Evolutionary conservation across 75 land plant genomes (phyloP).

Genomic region (Pinus albicaulis): DNA sequence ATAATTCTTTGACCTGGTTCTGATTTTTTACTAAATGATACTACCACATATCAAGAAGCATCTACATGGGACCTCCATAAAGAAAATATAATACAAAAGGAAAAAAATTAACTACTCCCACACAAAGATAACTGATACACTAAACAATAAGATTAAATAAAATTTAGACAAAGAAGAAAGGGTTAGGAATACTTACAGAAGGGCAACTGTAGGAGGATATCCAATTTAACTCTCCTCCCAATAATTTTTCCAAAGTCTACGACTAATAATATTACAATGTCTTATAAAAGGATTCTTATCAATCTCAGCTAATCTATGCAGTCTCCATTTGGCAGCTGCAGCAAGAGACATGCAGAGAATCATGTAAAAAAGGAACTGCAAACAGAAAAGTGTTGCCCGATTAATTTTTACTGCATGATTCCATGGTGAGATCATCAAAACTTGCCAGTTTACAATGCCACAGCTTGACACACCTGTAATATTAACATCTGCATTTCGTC

Average conservation of each 20-base stretch:
- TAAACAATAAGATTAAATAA: background rate
- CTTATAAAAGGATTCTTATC: constrained; percentile 2
- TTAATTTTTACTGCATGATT: background rate
- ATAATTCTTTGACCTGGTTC: background rate
- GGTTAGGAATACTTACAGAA: background rate
- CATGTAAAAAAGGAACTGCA: background rate
- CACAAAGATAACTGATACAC: background rate
- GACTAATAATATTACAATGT: background rate
- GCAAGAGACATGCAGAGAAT: background rate
- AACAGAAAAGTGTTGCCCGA: background rate
- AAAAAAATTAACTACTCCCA: background rate
- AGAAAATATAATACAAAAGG: background rate
- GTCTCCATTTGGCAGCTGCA: background rate
- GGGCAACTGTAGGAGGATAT: background rate
- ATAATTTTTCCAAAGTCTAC: background rate
- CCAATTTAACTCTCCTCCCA: background rate
- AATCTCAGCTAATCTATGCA: background rate
- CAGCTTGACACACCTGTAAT: background rate
- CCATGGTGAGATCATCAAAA: background rate
- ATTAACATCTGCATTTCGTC: background rate
- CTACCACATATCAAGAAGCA: background rate
- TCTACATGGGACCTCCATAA: background rate
- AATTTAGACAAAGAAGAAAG: background rate
- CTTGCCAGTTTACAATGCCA: background rate
- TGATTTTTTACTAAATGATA: background rate